phyloP scores from a whole-genome alignment of 176 grass and related monocot species.

The Eragrostis nindensis region DNA sequence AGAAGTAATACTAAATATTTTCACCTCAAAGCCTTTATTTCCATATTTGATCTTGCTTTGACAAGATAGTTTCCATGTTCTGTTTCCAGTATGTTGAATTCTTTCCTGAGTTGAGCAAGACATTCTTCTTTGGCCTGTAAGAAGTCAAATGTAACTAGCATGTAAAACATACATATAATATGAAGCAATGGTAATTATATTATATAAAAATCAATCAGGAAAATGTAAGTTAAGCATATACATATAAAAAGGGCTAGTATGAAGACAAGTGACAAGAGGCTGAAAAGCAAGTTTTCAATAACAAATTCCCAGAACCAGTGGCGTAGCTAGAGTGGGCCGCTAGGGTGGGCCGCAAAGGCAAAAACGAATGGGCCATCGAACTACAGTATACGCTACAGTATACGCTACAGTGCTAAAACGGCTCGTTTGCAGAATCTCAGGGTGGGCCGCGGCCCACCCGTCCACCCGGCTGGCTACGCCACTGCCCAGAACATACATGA shows the following conservation, averaged over 20 bases:
- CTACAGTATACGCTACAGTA: too few relatives aligned
- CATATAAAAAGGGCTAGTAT: neutral
- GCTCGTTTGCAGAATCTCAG: too few relatives aligned
- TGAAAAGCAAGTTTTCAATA: neutral
- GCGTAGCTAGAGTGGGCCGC: too few relatives aligned
- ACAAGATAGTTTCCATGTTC: slow-evolving; percentile 63
- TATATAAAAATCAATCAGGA: neutral
- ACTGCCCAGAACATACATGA: slow-evolving; percentile 19
- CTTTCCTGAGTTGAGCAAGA: slow-evolving; percentile 64
- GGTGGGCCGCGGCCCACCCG: too few relatives aligned
- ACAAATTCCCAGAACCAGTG: neutral
- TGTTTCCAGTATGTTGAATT: slow-evolving; percentile 65
- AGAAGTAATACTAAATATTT: neutral
- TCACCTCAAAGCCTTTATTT: slow-evolving; percentile 62
- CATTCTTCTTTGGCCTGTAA: slow-evolving; percentile 49
- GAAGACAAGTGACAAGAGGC: neutral
- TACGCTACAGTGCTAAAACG: too few relatives aligned
- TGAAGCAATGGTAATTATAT: slow-evolving; percentile 20
- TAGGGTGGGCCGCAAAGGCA: too few relatives aligned
- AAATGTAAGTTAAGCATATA: neutral
- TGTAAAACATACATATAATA: slow-evolving; percentile 1
- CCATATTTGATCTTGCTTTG: slow-evolving; percentile 54
- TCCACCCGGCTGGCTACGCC: too few relatives aligned
- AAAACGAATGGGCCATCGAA: too few relatives aligned
- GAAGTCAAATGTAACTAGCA: slow-evolving; percentile 25